These are phyloP conservation scores for Podaxis sp. DNA, from an alignment of 768 basidiomycete species.

Conservation along the genomic window DNA sequence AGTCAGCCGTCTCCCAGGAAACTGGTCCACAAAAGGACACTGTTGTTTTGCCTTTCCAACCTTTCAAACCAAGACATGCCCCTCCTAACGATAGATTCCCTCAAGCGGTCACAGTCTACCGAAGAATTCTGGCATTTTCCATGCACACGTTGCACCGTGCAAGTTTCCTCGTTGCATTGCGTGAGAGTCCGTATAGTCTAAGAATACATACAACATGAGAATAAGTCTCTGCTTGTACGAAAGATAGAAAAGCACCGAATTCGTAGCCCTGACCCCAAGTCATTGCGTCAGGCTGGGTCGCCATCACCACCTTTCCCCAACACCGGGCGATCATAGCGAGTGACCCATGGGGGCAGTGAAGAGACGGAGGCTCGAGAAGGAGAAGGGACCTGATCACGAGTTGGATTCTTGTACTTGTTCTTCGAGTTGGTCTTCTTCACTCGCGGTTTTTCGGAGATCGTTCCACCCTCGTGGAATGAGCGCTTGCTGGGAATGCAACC, in stretches of 20 bases:
- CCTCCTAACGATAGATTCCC: neutral
- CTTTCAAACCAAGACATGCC: neutral
- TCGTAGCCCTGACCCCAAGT: neutral
- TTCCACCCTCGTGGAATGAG: slow-evolving; percentile 10
- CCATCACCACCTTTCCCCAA: neutral
- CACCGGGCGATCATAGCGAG: neutral
- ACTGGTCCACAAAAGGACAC: slow-evolving; percentile 4
- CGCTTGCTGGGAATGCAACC: slow-evolving; percentile 41
- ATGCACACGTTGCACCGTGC: neutral
- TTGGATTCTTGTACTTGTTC: slow-evolving; percentile 7
- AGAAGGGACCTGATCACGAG: slow-evolving; percentile 4
- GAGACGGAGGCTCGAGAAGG: neutral
- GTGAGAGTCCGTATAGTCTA: neutral
- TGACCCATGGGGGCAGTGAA: slow-evolving; percentile 9
- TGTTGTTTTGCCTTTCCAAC: neutral
- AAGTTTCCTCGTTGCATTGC: neutral
- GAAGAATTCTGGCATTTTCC: neutral
- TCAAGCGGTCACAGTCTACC: neutral
- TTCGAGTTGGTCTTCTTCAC: neutral
- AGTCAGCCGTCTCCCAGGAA: slow-evolving; percentile 6
- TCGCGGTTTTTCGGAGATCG: neutral
- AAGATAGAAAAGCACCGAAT: neutral
- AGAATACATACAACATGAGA: neutral
- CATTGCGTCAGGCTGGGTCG: neutral
- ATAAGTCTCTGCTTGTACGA: neutral